phyloP scores from a whole-genome alignment of 192 early-diverging fungal genomes.

The Entomortierella parvispora region DNA sequence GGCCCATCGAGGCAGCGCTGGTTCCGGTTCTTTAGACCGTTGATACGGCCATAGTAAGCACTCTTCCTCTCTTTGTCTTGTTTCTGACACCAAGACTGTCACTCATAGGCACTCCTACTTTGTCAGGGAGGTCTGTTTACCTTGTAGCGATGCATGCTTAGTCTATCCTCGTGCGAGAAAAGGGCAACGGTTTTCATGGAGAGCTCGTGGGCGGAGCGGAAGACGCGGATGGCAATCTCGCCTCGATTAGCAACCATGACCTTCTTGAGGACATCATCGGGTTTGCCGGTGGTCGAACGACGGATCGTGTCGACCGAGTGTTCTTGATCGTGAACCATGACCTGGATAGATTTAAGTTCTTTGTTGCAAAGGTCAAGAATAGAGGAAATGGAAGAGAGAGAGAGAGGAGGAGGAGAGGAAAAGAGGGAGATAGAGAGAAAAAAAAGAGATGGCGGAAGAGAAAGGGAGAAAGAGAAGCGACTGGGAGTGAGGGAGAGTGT shows the following conservation, averaged over 20 bases:
- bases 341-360: background rate
- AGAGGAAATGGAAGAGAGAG: background rate
- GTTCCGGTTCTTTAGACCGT: no score
- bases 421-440: background rate
- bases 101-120: no score
- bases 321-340: slow-evolving; percentile 51
- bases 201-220: slow-evolving; percentile 92
- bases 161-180: slow-evolving; percentile 91
- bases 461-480: background rate
- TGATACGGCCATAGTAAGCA: no score
- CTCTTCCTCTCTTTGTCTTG: slow-evolving; percentile 1
- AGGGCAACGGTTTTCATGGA: slow-evolving; percentile 90
- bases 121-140: slow-evolving; percentile 38
- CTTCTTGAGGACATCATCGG: slow-evolving; percentile 63
- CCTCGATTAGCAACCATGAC: slow-evolving; percentile 67
- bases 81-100: no score
- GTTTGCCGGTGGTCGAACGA: slow-evolving; percentile 47
- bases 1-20: no score
- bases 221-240: slow-evolving; percentile 96
- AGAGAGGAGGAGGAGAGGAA: background rate
- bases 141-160: slow-evolving; percentile 94
- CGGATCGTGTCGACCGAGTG: slow-evolving; percentile 68
- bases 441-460: background rate
- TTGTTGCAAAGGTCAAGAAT: background rate
- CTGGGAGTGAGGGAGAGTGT: background rate